These are phyloP conservation scores for Pseudogymnoascus sp. DNA, from an alignment of 2,329 filamentous ascomycete genomes.

Conservation along the genomic window DNA sequence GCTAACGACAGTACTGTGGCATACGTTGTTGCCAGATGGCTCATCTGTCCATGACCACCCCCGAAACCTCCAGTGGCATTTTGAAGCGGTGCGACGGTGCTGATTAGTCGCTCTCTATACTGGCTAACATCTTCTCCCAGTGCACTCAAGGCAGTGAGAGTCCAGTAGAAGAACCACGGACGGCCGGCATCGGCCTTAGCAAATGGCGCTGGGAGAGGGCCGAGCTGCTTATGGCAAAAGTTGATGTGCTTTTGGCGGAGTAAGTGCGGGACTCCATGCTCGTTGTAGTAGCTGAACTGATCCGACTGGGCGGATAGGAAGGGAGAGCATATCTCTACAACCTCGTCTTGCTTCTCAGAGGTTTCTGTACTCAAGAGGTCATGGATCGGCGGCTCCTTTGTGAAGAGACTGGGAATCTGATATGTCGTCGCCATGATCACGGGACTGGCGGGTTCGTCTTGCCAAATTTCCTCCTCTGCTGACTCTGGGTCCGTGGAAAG, in stretches of 20 bases:
- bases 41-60: constrained; percentile 83
- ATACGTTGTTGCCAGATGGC: constrained; percentile 86
- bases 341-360: constrained; percentile 60
- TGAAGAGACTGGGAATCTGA: constrained; percentile 50
- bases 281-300: constrained; percentile 50
- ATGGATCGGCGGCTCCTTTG: constrained; percentile 50
- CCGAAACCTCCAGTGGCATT: constrained; percentile 81
- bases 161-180: constrained; percentile 96
- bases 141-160: constrained; percentile 64
- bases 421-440: constrained; percentile 8
- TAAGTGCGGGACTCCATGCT: constrained; percentile 67
- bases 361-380: constrained; percentile 63
- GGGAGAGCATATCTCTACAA: constrained; percentile 60
- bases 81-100: constrained; percentile 74
- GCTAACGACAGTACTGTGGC: constrained; percentile 72
- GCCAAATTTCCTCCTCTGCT: constrained; percentile 9
- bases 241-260: constrained; percentile 53
- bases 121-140: constrained; percentile 64
- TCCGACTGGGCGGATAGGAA: constrained; percentile 51
- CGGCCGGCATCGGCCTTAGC: constrained; percentile 75
- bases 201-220: constrained; percentile 61
- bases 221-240: constrained; percentile 55
- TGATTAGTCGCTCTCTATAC: constrained; percentile 63
- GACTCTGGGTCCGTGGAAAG: neutral
- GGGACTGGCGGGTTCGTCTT: constrained; percentile 6